Evolutionary conservation across 2,329 filamentous ascomycete genomes (phyloP), one percentile per base, ranked within the genome.

Genomic region (Fusarium zealandicum): DNA sequence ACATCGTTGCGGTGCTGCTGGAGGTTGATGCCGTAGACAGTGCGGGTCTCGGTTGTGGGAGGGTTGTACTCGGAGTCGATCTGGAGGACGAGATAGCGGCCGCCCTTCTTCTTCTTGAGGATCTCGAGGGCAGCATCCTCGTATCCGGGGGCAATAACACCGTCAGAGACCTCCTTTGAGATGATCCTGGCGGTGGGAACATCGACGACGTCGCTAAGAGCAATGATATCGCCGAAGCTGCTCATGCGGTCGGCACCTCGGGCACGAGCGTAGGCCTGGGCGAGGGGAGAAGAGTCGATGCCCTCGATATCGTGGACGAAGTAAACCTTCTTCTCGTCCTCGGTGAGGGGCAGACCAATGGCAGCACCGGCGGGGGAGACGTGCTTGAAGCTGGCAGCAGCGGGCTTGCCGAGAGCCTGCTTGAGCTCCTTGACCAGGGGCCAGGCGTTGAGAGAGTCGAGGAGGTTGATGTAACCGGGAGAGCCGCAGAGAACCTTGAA

Each of bases 361-460:
- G 95, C 93, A 54, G 93, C 95, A 70, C 95, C 95, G 36, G 95
- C 95, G 16, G 95, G 95, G 9, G 95, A 99, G 59, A 98, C 95
- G 74, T 99, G 95, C 86, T 97, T 99, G 87, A 99, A 99, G 74
- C 92, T 96, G 60, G 95, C 93, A 25, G 95, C 95, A 47, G 95
- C 95, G 28, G 95, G 91, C 74, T 89, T 88, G 66, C 89, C 88
- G 17, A 98, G 86, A 17, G 93, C 92, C 66, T 89, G 81, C 81
- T 92, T 96, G 69, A 99, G 85, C 80, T 99, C 95, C 82, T 96
- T 96, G 52, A 99, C 95, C 56, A 99, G 80, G 6, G 92, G 90
- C 95, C 95, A 99, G 66, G 92, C 92, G 76, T 99, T 99, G 67
- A 99, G 84, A 43, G 92, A 91, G 76, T 99, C 95, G 41, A 99